phyloP scores from a whole-genome alignment of 345 rosid species.

The Eucalyptus melliodora region DNA sequence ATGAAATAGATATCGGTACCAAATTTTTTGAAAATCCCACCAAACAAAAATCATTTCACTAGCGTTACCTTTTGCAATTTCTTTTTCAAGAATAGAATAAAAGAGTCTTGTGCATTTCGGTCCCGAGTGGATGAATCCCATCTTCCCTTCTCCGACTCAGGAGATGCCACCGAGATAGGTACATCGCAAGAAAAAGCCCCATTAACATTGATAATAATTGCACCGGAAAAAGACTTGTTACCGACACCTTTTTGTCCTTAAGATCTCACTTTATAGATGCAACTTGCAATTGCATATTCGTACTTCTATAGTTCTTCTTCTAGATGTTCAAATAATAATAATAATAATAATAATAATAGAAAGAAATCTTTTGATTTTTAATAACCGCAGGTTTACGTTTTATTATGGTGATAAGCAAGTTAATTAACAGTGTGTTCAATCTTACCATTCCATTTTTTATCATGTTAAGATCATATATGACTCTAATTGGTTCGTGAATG shows the following conservation, averaged over 20 bases:
- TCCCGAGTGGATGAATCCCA: slow-evolving; percentile 34
- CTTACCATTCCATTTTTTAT: neutral
- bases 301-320: neutral
- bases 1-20: too few species aligned
- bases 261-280: neutral
- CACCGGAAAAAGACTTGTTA: neutral
- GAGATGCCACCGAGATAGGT: slow-evolving; percentile 39
- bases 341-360: too few species aligned
- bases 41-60: neutral
- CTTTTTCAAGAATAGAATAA: neutral
- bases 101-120: neutral
- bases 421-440: neutral
- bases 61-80: neutral
- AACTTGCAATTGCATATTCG: neutral
- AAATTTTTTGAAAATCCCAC: too few species aligned
- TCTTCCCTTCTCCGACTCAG: slow-evolving; percentile 17
- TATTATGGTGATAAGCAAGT: neutral
- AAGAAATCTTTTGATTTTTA: neutral
- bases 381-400: neutral
- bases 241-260: neutral
- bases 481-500: neutral
- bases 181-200: neutral
- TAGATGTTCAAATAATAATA: neutral
- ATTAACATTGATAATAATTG: neutral
- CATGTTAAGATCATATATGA: neutral